Evolutionary conservation across 768 basidiomycete genomes (phyloP).

Genomic region (Filobasidium floriforme): DNA sequence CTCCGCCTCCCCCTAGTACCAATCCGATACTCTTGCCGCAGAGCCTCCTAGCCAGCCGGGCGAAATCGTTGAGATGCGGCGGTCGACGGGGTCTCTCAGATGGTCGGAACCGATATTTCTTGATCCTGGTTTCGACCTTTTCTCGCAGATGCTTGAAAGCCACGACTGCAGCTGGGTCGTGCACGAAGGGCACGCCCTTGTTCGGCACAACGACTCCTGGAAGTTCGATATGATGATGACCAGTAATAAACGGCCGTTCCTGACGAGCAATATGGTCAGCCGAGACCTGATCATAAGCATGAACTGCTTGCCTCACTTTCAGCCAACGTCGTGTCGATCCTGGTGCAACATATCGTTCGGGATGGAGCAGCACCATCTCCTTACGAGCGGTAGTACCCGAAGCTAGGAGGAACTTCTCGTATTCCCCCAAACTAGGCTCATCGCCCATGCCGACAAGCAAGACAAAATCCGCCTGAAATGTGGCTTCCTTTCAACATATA

Average conservation of each 20-base stretch:
- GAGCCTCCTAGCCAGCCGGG: constrained; percentile 76
- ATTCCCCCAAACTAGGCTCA: constrained; percentile 76
- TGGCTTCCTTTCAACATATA: not conserved
- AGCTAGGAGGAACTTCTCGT: constrained; percentile 81
- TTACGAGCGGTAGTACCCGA: constrained; percentile 98
- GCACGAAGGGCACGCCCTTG: constrained; percentile 50
- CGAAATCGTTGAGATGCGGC: constrained; percentile 84
- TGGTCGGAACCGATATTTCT: constrained; percentile 65
- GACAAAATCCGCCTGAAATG: constrained; percentile 71
- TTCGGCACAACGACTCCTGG: constrained; percentile 48
- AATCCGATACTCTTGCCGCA: constrained; percentile 90
- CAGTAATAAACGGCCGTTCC: constrained; percentile 93
- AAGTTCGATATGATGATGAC: constrained; percentile 85
- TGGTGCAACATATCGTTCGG: constrained; percentile 76
- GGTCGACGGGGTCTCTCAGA: constrained; percentile 63
- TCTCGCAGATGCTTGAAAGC: constrained; percentile 89
- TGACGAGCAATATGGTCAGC: constrained; percentile 42
- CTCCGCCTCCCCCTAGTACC: constrained; percentile 95
- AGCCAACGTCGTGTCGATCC: constrained; percentile 95
- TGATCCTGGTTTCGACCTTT: constrained; percentile 78
- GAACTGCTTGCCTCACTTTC: constrained; percentile 55
- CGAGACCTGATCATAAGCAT: constrained; percentile 19
- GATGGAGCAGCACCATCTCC: constrained; percentile 87
- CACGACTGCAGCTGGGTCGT: constrained; percentile 78
- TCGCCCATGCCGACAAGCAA: constrained; percentile 92